phyloP scores from a whole-genome alignment of 257 asterid genomes.

The Ilex asprella region DNA sequence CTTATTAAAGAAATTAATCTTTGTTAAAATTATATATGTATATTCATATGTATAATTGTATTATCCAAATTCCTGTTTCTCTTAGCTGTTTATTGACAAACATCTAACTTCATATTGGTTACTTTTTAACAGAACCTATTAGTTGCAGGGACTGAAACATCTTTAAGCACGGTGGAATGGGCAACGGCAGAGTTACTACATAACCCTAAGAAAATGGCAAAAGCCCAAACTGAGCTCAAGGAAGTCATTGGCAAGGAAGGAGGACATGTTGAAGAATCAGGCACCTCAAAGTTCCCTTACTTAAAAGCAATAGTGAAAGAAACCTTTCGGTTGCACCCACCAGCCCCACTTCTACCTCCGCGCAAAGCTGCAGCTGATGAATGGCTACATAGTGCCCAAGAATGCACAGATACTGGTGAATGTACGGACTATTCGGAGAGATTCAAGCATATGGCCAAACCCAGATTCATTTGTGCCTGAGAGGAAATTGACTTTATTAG shows the following conservation, averaged over 20 bases:
- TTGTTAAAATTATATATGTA: no score
- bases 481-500: neutral
- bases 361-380: constrained; percentile 5
- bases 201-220: constrained; percentile 11
- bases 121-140: constrained; percentile 8
- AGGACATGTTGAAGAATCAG: constrained; percentile 12
- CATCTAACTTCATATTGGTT: neutral
- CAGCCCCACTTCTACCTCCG: constrained; percentile 15
- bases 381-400: neutral
- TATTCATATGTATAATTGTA: no score
- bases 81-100: no score
- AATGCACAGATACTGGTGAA: constrained; percentile 15
- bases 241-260: constrained; percentile 14
- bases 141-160: constrained; percentile 20
- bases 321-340: constrained; percentile 25
- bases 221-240: constrained; percentile 20
- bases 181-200: constrained; percentile 19
- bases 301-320: constrained; percentile 24
- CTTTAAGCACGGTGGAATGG: constrained; percentile 23
- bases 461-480: constrained; percentile 23
- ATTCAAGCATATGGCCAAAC: constrained; percentile 17
- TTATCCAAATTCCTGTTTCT: no score
- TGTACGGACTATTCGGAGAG: constrained; percentile 26
- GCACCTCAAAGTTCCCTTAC: constrained; percentile 20
- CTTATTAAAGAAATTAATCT: no score